phyloP scores from a whole-genome alignment of 352 stramenopile species.

The Globisporangium barbulae region DNA sequence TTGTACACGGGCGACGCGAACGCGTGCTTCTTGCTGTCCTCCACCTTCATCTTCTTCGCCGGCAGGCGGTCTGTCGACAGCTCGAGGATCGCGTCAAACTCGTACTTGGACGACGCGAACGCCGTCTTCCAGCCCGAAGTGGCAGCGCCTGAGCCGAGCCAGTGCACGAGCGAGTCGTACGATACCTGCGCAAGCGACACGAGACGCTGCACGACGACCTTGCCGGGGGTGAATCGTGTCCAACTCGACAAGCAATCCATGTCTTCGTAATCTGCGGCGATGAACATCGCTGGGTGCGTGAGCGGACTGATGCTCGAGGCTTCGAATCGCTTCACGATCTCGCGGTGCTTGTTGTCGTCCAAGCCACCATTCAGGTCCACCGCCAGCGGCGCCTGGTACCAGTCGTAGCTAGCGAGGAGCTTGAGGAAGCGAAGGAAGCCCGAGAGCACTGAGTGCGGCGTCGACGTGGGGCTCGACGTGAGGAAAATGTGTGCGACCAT shows the following conservation, averaged over 20 bases:
- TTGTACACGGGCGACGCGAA: constrained; percentile 81
- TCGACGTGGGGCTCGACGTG: constrained; percentile 35
- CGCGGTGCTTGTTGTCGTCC: constrained; percentile 57
- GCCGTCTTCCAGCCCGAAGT: constrained; percentile 60
- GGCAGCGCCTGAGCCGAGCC: constrained; percentile 51
- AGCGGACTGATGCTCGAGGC: constrained; percentile 50
- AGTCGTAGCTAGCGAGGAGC: constrained; percentile 68
- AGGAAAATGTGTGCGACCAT: constrained; percentile 78
- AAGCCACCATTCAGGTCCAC: constrained; percentile 67
- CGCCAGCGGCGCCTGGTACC: constrained; percentile 65
- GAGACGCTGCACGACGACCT: constrained; percentile 63
- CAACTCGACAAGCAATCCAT: constrained; percentile 80
- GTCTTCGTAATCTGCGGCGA: constrained; percentile 77
- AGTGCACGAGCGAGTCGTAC: constrained; percentile 51
- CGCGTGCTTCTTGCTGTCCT: constrained; percentile 59
- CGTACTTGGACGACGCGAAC: constrained; percentile 46
- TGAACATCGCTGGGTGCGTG: constrained; percentile 74
- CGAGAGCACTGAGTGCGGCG: constrained; percentile 72
- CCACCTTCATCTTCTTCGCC: constrained; percentile 57
- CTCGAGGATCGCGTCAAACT: constrained; percentile 65
- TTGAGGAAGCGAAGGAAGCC: constrained; percentile 82
- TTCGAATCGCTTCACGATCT: constrained; percentile 76
- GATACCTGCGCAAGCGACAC: constrained; percentile 57
- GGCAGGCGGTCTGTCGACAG: constrained; percentile 53
- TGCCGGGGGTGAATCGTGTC: constrained; percentile 63